phyloP scores from a whole-genome alignment of 495 filamentous ascomycete species.

The Massariosphaeria phaeospora region DNA sequence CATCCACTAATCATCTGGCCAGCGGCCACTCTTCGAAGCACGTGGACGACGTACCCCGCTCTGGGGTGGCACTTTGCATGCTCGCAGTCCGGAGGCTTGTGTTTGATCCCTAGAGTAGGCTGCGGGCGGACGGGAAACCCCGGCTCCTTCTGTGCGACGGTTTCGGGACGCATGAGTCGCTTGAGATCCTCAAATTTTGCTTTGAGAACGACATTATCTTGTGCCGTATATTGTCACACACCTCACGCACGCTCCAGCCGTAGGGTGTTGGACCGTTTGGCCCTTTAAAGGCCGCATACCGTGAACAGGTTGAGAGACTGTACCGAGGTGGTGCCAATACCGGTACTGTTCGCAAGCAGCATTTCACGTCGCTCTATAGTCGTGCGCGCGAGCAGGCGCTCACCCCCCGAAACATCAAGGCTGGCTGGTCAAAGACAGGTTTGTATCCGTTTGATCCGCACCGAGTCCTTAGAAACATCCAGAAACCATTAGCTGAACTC shows the following conservation, averaged over 20 bases:
- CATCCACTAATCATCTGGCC: constrained; percentile 40
- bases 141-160: too few species aligned
- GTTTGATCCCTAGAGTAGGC: constrained; percentile 39
- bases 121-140: too few species aligned
- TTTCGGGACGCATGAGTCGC: constrained; percentile 12
- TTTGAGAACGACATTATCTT: constrained; percentile 20
- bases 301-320: constrained; percentile 4
- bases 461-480: constrained; percentile 4
- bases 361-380: constrained; percentile 12
- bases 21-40: constrained; percentile 28
- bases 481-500: too few species aligned
- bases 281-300: constrained; percentile 6
- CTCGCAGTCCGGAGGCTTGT: constrained; percentile 36
- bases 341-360: constrained; percentile 1
- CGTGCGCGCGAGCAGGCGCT: not conserved
- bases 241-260: constrained; percentile 8
- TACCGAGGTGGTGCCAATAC: constrained; percentile 1
- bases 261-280: constrained; percentile 4
- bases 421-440: constrained; percentile 4
- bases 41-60: not conserved
- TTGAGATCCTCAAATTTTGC: constrained; percentile 13
- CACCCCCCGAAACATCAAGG: constrained; percentile 3
- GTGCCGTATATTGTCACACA: constrained; percentile 3
- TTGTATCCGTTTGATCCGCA: constrained; percentile 13
- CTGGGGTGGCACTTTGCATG: constrained; percentile 35